phyloP scores from a whole-genome alignment of 2,329 filamentous ascomycete genomes.

The Calcarisporium arbuscula region DNA sequence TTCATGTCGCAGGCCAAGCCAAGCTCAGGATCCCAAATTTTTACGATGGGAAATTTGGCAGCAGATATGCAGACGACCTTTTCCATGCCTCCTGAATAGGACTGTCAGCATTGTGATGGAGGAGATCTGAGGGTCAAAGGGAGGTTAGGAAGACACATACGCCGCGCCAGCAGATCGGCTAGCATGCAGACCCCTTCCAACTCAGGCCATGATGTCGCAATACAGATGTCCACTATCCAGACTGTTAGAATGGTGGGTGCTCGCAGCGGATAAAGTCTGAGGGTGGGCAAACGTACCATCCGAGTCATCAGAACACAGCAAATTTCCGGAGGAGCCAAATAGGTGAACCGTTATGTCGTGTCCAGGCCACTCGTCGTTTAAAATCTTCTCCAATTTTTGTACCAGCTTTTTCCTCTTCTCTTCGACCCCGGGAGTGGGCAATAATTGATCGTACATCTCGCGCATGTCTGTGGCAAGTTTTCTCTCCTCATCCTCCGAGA shows the following conservation, averaged over 20 bases:
- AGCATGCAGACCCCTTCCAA: slow-evolving; percentile 87
- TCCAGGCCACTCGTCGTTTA: slow-evolving; percentile 88
- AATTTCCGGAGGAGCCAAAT: slow-evolving; percentile 96
- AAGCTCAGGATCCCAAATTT: slow-evolving; percentile 95
- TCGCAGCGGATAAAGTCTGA: not conserved
- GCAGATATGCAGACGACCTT: slow-evolving; percentile 90
- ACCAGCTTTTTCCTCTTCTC: slow-evolving; percentile 69
- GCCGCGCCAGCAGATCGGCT: slow-evolving; percentile 75
- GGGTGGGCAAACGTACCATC: slow-evolving; percentile 62
- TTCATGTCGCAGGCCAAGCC: slow-evolving; percentile 94
- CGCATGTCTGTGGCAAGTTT: slow-evolving; percentile 77
- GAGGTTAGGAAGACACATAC: slow-evolving; percentile 46
- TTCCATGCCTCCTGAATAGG: slow-evolving; percentile 79
- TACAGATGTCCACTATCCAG: slow-evolving; percentile 86
- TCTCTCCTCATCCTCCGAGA: slow-evolving; percentile 67
- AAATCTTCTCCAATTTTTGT: slow-evolving; percentile 78
- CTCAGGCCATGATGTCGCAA: slow-evolving; percentile 83
- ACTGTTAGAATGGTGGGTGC: slow-evolving; percentile 21
- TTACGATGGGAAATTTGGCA: slow-evolving; percentile 96
- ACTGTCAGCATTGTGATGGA: slow-evolving; percentile 23
- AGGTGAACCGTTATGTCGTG: slow-evolving; percentile 85
- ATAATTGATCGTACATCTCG: slow-evolving; percentile 75
- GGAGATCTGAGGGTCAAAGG: not conserved
- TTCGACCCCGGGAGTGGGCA: slow-evolving; percentile 76
- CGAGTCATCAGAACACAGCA: slow-evolving; percentile 90